phyloP scores from a whole-genome alignment of 2,329 filamentous ascomycete genomes.

The Penicillium polonicum region DNA sequence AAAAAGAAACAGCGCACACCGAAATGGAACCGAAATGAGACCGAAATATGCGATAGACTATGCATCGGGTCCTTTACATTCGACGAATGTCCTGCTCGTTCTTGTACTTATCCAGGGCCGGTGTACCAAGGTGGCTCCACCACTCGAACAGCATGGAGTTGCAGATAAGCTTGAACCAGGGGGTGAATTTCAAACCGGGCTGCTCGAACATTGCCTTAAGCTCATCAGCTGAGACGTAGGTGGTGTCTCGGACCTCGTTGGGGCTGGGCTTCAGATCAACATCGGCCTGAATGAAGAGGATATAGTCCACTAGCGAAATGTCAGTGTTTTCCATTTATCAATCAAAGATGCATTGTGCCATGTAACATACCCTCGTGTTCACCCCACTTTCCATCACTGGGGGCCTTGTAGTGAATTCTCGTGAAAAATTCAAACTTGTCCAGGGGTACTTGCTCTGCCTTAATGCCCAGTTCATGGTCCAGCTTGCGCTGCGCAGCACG shows the following conservation, averaged over 20 bases:
- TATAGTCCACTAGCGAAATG: slow-evolving; percentile 73
- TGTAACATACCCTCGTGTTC: slow-evolving; percentile 84
- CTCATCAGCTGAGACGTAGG: slow-evolving; percentile 79
- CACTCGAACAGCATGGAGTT: slow-evolving; percentile 96
- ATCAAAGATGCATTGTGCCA: background rate
- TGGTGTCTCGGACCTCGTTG: slow-evolving; percentile 84
- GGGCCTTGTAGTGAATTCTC: slow-evolving; percentile 95
- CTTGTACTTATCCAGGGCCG: slow-evolving; percentile 78
- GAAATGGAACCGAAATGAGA: background rate
- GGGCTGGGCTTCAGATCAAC: slow-evolving; percentile 77
- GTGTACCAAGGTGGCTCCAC: slow-evolving; percentile 79
- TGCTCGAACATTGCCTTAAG: slow-evolving; percentile 84
- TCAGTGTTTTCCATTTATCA: background rate
- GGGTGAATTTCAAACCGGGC: slow-evolving; percentile 79
- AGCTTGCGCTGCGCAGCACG: slow-evolving; percentile 90
- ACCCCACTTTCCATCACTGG: slow-evolving; percentile 96
- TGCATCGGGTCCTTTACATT: slow-evolving; percentile 55
- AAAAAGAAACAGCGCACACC: background rate
- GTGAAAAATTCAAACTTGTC: slow-evolving; percentile 93
- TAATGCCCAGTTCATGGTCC: slow-evolving; percentile 91
- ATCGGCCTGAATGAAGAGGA: slow-evolving; percentile 94
- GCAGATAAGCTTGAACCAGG: slow-evolving; percentile 99
- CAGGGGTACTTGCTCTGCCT: slow-evolving; percentile 80
- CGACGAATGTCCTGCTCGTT: slow-evolving; percentile 84
- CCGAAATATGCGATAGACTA: background rate